Conservation (phyloP, 2,329 filamentous ascomycete genomes). For the Colletotrichum sp. region DNA sequence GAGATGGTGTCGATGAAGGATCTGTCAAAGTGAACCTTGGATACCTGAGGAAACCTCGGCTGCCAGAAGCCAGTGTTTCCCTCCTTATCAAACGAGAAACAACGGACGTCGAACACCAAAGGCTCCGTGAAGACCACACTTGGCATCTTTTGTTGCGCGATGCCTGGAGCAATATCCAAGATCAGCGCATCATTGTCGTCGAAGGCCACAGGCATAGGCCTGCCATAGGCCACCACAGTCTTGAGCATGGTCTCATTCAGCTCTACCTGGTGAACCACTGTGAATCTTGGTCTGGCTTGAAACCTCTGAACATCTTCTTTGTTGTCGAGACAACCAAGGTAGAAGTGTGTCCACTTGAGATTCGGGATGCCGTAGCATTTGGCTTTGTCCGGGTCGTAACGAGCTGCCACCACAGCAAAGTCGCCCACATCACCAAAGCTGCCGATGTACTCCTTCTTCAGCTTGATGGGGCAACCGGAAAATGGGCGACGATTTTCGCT, state of each 20-base stretch:
- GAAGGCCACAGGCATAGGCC: conserved; percentile 43
- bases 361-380: conserved; percentile 56
- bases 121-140: conserved; percentile 69
- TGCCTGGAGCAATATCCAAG: conserved; percentile 51
- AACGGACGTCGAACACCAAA: conserved; percentile 80
- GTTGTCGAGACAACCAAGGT: conserved; percentile 78
- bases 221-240: conserved; percentile 53
- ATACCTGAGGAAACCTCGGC: conserved; percentile 76
- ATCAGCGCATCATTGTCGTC: conserved; percentile 45
- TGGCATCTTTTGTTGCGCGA: conserved; percentile 46
- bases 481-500: conserved; percentile 37
- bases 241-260: conserved; percentile 57
- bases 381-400: conserved; percentile 70
- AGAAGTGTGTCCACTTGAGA: conserved; percentile 80
- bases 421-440: conserved; percentile 84
- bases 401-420: conserved; percentile 79
- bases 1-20: conserved; percentile 71
- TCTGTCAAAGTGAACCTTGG: conserved; percentile 80
- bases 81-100: conserved; percentile 78
- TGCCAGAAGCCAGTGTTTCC: conserved; percentile 74
- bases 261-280: conserved; percentile 68
- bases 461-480: conserved; percentile 70
- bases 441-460: conserved; percentile 85
- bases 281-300: conserved; percentile 63
- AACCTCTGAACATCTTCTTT: conserved; percentile 60